These are phyloP conservation scores for Rhododendron ovatum DNA, from an alignment of 148 eudicot species.

Conservation along the genomic window DNA sequence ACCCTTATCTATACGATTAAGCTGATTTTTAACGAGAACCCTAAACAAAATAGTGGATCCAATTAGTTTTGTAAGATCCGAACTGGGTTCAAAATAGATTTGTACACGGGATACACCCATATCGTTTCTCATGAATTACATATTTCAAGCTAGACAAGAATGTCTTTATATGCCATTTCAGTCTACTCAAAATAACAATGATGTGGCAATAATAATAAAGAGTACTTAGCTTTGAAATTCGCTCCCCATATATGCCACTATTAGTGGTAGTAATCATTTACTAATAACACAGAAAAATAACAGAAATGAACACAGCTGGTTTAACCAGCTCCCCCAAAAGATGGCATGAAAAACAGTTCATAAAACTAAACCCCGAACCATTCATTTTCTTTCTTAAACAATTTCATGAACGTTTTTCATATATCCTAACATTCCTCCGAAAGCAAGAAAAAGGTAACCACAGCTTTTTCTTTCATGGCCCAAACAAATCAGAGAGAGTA, in stretches of 20 bases:
- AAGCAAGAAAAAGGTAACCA: slow-evolving; percentile 12
- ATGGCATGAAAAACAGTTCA: too few species aligned
- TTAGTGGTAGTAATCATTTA: slow-evolving; percentile 8
- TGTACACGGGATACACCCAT: too few species aligned
- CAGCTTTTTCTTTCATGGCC: slow-evolving; percentile 22
- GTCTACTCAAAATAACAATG: slow-evolving; percentile 15
- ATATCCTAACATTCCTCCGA: not conserved
- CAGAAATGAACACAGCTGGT: slow-evolving; percentile 15
- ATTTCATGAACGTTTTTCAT: too few species aligned
- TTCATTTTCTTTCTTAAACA: too few species aligned
- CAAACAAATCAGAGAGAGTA: slow-evolving; percentile 15
- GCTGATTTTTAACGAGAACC: too few species aligned
- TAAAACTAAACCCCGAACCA: too few species aligned
- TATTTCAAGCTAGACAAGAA: not conserved
- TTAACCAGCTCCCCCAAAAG: slow-evolving; percentile 5
- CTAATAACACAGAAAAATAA: not conserved
- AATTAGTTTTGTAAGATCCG: too few species aligned
- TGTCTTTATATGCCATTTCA: not conserved
- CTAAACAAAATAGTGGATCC: too few species aligned
- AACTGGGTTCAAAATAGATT: too few species aligned
- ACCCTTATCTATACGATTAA: too few species aligned
- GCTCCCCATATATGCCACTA: not conserved
- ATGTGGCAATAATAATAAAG: slow-evolving; percentile 29
- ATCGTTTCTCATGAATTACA: not conserved
- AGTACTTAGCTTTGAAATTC: slow-evolving; percentile 9